Evolutionary conservation across 768 basidiomycete genomes (phyloP).

Genomic region (Gymnopilus dilepis): DNA sequence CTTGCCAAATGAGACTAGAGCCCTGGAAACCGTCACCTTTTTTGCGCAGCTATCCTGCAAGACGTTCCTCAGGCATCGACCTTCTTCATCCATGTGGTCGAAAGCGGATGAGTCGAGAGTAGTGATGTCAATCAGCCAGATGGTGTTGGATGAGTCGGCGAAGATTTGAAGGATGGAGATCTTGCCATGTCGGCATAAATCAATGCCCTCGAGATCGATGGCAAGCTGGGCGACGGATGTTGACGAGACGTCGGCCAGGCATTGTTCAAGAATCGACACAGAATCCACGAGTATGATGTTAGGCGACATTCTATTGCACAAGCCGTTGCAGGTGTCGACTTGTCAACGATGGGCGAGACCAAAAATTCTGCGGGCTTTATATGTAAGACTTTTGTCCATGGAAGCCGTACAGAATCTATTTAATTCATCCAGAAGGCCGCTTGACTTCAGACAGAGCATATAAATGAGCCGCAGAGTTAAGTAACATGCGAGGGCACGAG

Average conservation of each 20-base stretch:
- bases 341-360: too few relatives aligned
- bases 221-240: slow-evolving; percentile 26
- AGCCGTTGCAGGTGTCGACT: background rate
- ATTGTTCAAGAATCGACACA: slow-evolving; percentile 14
- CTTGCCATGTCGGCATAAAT: slow-evolving; percentile 35
- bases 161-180: slow-evolving; percentile 38
- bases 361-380: too few relatives aligned
- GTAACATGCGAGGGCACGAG: too few relatives aligned
- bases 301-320: background rate
- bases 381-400: too few relatives aligned
- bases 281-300: slow-evolving; percentile 23
- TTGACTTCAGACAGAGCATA: too few relatives aligned
- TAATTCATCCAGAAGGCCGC: too few relatives aligned
- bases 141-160: slow-evolving; percentile 27
- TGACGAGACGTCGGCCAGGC: slow-evolving; percentile 20
- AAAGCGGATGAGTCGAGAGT: slow-evolving; percentile 35
- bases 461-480: too few relatives aligned
- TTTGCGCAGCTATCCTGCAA: slow-evolving; percentile 14
- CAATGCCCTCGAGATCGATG: slow-evolving; percentile 42
- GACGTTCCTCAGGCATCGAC: slow-evolving; percentile 18
- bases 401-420: too few relatives aligned
- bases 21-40: slow-evolving; percentile 17
- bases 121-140: slow-evolving; percentile 43
- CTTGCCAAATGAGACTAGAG: too few relatives aligned
- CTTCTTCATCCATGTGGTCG: slow-evolving; percentile 27